Conservation (phyloP, 495 filamentous ascomycete species). For the Aspergillus sparsus region DNA sequence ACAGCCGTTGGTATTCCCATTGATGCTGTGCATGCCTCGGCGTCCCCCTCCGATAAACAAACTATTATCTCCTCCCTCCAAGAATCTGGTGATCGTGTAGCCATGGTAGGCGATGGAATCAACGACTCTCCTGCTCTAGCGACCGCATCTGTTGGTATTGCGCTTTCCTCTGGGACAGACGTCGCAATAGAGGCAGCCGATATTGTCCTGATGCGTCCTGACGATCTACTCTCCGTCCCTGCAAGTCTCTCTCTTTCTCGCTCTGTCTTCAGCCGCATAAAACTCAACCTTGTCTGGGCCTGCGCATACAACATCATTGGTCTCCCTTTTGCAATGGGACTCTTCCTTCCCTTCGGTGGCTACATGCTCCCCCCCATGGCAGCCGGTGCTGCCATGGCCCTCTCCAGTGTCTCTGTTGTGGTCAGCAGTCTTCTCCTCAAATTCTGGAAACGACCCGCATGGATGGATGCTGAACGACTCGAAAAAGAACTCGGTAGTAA, state of each 20-base stretch:
- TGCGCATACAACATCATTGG: conserved; percentile 92
- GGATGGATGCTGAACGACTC: conserved; percentile 78
- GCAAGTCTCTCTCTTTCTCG: conserved; percentile 79
- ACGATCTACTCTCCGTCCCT: conserved; percentile 88
- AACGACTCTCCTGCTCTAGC: conserved; percentile 97
- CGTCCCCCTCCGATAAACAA: conserved; percentile 86
- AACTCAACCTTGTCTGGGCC: conserved; percentile 88
- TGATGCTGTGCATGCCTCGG: conserved; percentile 74
- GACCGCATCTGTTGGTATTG: conserved; percentile 89
- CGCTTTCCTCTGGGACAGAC: conserved; percentile 88
- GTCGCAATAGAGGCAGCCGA: conserved; percentile 98
- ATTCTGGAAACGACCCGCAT: conserved; percentile 81
- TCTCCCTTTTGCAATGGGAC: conserved; percentile 93
- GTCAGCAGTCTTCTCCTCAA: conserved; percentile 79
- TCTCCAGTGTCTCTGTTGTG: conserved; percentile 86
- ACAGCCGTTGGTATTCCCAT: conserved; percentile 75
- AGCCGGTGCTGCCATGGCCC: conserved; percentile 92
- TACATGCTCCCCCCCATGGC: conserved; percentile 90
- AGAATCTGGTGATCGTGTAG: conserved; percentile 69
- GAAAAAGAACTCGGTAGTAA: conserved; percentile 48
- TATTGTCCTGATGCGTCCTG: conserved; percentile 90
- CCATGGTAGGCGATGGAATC: conserved; percentile 98
- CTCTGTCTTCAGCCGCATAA: conserved; percentile 89
- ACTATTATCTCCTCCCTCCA: conserved; percentile 78
- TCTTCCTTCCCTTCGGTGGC: conserved; percentile 86